Conservation (phyloP, 2,329 filamentous ascomycete species). For the Fusarium citri region DNA sequence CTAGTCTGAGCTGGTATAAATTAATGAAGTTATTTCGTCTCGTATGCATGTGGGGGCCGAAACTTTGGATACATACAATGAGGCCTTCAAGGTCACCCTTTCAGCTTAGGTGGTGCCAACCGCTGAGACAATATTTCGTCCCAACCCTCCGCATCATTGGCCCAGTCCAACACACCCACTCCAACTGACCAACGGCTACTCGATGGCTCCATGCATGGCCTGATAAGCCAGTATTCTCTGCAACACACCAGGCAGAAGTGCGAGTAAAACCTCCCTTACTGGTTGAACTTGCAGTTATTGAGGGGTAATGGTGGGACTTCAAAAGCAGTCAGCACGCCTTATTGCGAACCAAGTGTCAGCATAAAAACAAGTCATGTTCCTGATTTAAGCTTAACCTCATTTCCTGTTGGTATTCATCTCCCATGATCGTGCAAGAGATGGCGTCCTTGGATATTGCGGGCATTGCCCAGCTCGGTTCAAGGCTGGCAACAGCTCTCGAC, state of each 20-base stretch:
- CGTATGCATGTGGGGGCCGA: not conserved
- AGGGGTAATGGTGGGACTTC: not conserved
- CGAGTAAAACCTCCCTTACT: not conserved
- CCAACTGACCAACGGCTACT: accelerated
- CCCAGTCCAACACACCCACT: not conserved
- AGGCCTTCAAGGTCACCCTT: not conserved
- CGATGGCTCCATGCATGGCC: not conserved
- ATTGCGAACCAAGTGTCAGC: not conserved
- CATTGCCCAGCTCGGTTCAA: conserved; percentile 4
- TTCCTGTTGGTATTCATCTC: accelerated
- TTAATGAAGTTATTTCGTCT: not conserved
- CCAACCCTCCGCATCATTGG: not conserved
- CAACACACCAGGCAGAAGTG: conserved; percentile 12
- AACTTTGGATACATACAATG: not conserved
- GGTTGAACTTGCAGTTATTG: not conserved
- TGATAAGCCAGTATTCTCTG: not conserved
- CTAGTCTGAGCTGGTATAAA: accelerated
- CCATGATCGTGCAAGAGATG: not conserved
- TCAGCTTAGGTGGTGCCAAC: not conserved
- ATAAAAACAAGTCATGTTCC: not conserved
- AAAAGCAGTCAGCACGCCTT: not conserved
- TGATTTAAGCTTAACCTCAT: accelerated
- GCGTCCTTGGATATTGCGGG: not conserved
- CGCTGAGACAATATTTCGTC: not conserved
- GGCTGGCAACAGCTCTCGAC: not conserved